Evolutionary conservation across 1,284 basidiomycete species (phyloP), one percentile per base, ranked within the genome.

Genomic region (Peniophora sp.): DNA sequence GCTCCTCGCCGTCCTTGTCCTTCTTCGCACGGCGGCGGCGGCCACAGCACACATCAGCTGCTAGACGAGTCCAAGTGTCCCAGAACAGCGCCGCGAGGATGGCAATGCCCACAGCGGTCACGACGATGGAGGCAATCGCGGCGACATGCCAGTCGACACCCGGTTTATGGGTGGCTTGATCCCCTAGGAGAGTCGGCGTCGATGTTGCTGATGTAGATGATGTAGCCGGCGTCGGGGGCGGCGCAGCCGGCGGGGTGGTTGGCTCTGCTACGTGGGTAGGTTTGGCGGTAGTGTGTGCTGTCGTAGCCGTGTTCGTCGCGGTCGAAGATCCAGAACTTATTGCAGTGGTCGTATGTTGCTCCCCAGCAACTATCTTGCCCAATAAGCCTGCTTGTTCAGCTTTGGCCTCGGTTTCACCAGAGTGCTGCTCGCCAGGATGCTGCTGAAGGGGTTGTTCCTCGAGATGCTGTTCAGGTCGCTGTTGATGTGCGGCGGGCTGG

Each of bases 71-170:
- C 73, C 81, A 80, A 23, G 76, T 72, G 62, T 87, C 83, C 64
- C 83, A 85, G 64, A 81, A 85, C 41, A 81, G 71, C 49, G 78
- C 66, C 10, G 72, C 65, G 49, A 85, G 67, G 55, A 83, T 71
- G 48, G 75, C 64, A 3, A 67, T 70, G 47, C 72, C 78, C 57
- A 87, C 71, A 18, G 73, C 71, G 54, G 84, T 75, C 52, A 85
- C 72, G 5, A 74, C 73, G 52, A 87, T 75, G 22, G 83, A 83
- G 51, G 85, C 72, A 51, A 83, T 72, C 63, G 83, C 81, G 23
- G 23, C 43, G 43, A 24, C 20, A 10, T 24, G 43, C 23, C 23
- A 45, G 43, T 50, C 27, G 49, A 23, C 27, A 24, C 37, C 37
- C 8, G 47, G 47, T 35, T n/a, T 22, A 22, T 10, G 43, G 8